A percentile compares a stretch with the other conserved stretches of the same genome.
Evolutionary conservation across 345 rosid species (phyloP).

Genomic region (Geranium brycei): DNA sequence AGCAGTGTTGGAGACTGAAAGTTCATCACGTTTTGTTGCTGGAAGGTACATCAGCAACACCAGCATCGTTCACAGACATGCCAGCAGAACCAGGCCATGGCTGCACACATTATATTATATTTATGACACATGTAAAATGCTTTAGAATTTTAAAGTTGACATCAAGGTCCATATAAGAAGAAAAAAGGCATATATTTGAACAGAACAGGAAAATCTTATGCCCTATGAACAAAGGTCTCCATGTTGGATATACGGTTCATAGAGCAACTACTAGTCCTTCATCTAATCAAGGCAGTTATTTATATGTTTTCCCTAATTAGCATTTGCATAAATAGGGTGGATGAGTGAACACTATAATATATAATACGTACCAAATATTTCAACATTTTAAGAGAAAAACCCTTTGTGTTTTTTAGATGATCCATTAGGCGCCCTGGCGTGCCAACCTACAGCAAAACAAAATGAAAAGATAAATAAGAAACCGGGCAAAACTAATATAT

Average conservation of each 20-base stretch:
- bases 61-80: too few relatives aligned
- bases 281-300: too few relatives aligned
- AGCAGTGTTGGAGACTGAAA: too few relatives aligned
- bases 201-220: neutral
- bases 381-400: constrained; percentile 65
- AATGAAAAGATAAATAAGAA: constrained; percentile 4
- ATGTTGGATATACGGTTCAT: too few relatives aligned
- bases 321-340: neutral
- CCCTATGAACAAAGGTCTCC: neutral
- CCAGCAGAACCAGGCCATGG: too few relatives aligned
- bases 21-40: too few relatives aligned
- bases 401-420: constrained; percentile 76
- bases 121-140: too few relatives aligned
- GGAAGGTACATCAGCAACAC: too few relatives aligned
- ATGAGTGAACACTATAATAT: neutral
- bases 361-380: constrained; percentile 63
- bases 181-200: neutral
- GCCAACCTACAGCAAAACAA: constrained; percentile 44
- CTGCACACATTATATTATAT: too few relatives aligned
- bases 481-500: neutral
- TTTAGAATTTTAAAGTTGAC: neutral
- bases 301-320: neutral
- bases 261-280: too few relatives aligned
- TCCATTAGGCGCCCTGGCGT: constrained; percentile 94
- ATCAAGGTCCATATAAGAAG: neutral